phyloP scores from a whole-genome alignment of 2,329 filamentous ascomycete genomes.

The Hypoxylon sp. region DNA sequence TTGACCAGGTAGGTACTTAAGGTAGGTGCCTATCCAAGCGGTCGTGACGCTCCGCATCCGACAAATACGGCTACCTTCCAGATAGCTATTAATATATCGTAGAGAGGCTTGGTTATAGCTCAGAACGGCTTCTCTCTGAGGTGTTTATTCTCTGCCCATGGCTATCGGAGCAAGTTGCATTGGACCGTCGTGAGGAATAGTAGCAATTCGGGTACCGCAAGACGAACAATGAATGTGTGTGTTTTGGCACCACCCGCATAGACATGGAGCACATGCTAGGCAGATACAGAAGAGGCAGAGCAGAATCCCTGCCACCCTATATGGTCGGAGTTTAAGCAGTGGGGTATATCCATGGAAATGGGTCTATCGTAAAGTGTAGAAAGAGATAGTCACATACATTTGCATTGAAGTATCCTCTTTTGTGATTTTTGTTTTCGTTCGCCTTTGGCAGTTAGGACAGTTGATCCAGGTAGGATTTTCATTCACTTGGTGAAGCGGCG shows the following conservation, averaged over 20 bases:
- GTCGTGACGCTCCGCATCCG: too few species aligned
- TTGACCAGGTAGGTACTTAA: too few species aligned
- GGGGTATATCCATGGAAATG: background rate
- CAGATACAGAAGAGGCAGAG: slow-evolving; percentile 32
- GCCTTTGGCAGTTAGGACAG: slow-evolving; percentile 35
- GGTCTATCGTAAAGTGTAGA: background rate
- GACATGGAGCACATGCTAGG: slow-evolving; percentile 31
- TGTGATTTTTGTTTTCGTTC: slow-evolving; percentile 16
- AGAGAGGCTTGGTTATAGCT: too few species aligned
- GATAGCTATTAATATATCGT: too few species aligned
- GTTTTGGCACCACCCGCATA: slow-evolving; percentile 35
- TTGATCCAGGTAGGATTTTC: slow-evolving; percentile 29
- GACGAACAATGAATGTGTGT: slow-evolving; percentile 29
- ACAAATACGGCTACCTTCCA: too few species aligned
- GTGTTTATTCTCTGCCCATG: background rate
- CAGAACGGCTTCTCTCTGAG: background rate
- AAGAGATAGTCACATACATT: slow-evolving; percentile 17
- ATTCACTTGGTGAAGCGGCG: slow-evolving; percentile 26
- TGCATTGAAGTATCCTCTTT: slow-evolving; percentile 30
- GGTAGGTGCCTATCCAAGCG: too few species aligned
- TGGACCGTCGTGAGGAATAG: slow-evolving; percentile 31
- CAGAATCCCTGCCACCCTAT: slow-evolving; percentile 28
- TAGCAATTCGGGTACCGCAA: slow-evolving; percentile 28
- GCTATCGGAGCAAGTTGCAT: slow-evolving; percentile 19
- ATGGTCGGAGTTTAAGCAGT: slow-evolving; percentile 1